A percentile compares a stretch with the other conserved stretches of the same genome.
Conservation (phyloP, 192 early-diverging fungal genomes). For the Obelidium mucronatum region DNA sequence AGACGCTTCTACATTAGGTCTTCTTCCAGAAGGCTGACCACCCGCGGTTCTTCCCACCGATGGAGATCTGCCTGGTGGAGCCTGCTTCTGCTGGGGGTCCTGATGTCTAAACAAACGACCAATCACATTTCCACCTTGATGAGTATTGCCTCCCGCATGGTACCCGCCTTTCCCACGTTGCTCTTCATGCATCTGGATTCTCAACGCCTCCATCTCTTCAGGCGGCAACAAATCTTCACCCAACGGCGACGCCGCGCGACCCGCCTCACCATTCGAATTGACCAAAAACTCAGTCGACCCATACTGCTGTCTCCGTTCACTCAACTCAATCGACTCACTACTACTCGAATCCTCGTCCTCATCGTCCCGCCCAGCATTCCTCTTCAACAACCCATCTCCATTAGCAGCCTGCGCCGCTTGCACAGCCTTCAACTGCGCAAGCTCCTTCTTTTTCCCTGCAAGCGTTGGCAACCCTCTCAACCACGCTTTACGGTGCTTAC, state of each 20-base stretch:
- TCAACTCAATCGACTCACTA: conserved; percentile 3
- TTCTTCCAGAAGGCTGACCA: too few relatives aligned
- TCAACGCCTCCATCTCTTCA: conserved; percentile 31
- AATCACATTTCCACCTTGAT: not conserved
- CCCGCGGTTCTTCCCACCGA: too few relatives aligned
- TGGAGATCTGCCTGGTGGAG: too few relatives aligned
- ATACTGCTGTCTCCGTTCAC: too few relatives aligned
- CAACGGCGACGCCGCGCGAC: not conserved
- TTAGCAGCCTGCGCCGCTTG: not conserved
- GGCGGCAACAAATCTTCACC: conserved; percentile 31
- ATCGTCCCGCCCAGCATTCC: not conserved
- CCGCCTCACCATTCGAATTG: not conserved
- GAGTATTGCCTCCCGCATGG: too few relatives aligned
- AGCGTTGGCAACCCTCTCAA: conserved; percentile 20
- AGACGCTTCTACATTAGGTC: too few relatives aligned
- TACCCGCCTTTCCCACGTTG: too few relatives aligned
- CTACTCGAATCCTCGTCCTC: not conserved
- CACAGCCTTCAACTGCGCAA: conserved; percentile 18
- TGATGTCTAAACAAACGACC: not conserved
- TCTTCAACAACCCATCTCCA: not conserved
- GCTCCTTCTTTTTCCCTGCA: conserved; percentile 22
- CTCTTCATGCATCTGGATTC: conserved; percentile 11
- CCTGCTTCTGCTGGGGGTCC: not conserved
- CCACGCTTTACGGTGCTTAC: conserved; percentile 9
- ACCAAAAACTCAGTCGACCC: not conserved